Evolutionary conservation across 768 basidiomycete species (phyloP).

Genomic region (Tephrocybe sp.): DNA sequence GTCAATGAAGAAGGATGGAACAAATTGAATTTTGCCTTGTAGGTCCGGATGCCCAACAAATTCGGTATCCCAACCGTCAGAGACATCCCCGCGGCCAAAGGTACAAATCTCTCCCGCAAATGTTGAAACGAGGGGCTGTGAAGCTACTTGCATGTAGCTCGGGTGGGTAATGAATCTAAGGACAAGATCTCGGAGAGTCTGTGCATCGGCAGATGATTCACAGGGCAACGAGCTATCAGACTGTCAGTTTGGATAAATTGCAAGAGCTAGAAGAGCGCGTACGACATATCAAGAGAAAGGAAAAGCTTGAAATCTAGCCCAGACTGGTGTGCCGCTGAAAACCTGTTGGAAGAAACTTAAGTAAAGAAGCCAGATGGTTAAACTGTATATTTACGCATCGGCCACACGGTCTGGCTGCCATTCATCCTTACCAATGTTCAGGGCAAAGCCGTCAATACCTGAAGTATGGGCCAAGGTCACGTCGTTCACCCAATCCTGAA

Average conservation of each 20-base stretch:
- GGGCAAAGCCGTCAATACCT: constrained; percentile 69
- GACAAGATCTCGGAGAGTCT: constrained; percentile 52
- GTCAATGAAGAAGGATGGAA: constrained; percentile 70
- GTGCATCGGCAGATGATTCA: constrained; percentile 44
- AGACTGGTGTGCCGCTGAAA: constrained; percentile 51
- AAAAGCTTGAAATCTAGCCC: constrained; percentile 69
- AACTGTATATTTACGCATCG: constrained; percentile 49
- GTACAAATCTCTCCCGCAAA: constrained; percentile 70
- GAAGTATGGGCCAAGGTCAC: constrained; percentile 53
- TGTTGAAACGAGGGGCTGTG: constrained; percentile 60
- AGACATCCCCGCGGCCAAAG: constrained; percentile 55
- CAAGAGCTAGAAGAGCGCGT: constrained; percentile 23
- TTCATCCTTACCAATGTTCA: constrained; percentile 65
- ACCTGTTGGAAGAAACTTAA: constrained; percentile 33
- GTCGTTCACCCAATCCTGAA: constrained; percentile 48
- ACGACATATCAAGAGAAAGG: constrained; percentile 81
- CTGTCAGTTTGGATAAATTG: background rate
- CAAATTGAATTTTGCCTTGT: constrained; percentile 54
- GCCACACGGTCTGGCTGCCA: constrained; percentile 66
- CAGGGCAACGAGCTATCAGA: constrained; percentile 54
- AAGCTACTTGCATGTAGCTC: constrained; percentile 51
- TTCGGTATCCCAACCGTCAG: constrained; percentile 57
- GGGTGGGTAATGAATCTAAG: constrained; percentile 52
- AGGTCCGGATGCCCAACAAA: constrained; percentile 49
- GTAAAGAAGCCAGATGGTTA: background rate